A percentile compares a stretch with the other conserved stretches of the same genome.
Evolutionary conservation across 2,329 filamentous ascomycete genomes (phyloP).

Genomic region (Colletotrichum chrysophilum): DNA sequence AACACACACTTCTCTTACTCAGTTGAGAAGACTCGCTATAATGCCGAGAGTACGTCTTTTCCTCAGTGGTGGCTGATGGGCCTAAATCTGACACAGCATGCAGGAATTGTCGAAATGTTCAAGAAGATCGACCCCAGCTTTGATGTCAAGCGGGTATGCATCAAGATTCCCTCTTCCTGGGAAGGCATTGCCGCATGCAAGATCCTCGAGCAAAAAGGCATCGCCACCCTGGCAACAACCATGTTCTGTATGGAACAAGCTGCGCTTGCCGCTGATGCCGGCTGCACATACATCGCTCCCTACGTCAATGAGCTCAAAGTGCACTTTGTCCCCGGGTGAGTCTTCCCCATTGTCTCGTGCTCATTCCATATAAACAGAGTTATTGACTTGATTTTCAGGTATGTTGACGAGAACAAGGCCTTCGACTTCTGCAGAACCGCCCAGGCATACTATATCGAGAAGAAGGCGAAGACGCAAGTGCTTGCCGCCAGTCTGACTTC

Average conservation of each 20-base stretch:
- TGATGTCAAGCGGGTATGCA: conserved; percentile 56
- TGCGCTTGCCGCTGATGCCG: conserved; percentile 58
- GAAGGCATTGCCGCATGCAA: conserved; percentile 67
- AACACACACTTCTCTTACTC: conserved; percentile 62
- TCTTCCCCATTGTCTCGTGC: not conserved
- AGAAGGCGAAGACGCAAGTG: conserved; percentile 51
- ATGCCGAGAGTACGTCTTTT: conserved; percentile 51
- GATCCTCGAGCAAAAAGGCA: conserved; percentile 54
- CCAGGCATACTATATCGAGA: conserved; percentile 55
- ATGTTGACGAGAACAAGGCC: conserved; percentile 52
- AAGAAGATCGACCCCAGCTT: conserved; percentile 46
- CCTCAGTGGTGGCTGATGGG: not conserved
- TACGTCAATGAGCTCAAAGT: conserved; percentile 71
- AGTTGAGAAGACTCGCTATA: conserved; percentile 50
- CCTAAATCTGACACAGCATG: not conserved
- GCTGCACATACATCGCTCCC: conserved; percentile 67
- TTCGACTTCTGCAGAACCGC: conserved; percentile 55
- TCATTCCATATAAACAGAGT: not conserved
- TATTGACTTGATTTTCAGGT: conserved; percentile 36
- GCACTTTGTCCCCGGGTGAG: conserved; percentile 58
- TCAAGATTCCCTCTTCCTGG: conserved; percentile 69
- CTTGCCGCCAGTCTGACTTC: conserved; percentile 63
- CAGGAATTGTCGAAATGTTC: conserved; percentile 58
- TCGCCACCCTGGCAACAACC: conserved; percentile 67
- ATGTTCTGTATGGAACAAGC: conserved; percentile 68